A percentile compares a stretch with the other conserved stretches of the same genome.
These are phyloP conservation scores for Helenozyma baotianmanensis DNA, from an alignment of 805 yeast species.

Conservation along the genomic window DNA sequence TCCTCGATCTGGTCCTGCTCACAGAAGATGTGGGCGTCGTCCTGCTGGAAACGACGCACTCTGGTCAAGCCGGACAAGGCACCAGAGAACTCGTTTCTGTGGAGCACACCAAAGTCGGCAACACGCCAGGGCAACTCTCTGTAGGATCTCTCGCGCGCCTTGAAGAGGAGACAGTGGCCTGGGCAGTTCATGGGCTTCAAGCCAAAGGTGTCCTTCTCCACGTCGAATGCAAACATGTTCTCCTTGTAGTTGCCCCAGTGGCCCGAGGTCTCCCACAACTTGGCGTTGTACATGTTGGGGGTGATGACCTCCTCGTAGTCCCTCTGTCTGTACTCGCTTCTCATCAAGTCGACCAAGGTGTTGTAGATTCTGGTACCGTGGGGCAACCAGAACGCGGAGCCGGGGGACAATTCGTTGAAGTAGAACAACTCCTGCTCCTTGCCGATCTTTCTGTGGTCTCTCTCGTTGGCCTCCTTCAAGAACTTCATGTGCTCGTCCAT, in stretches of 20 bases:
- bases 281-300: constrained; percentile 97
- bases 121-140: constrained; percentile 98
- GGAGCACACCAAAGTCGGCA: constrained; percentile 96
- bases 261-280: constrained; percentile 97
- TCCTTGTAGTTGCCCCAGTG: constrained; percentile 98
- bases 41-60: constrained; percentile 98
- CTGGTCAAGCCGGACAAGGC: constrained; percentile 89
- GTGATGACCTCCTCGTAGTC: constrained; percentile 98
- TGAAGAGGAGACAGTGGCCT: constrained; percentile 90
- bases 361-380: constrained; percentile 98
- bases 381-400: constrained; percentile 97
- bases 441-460: constrained; percentile 96
- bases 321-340: constrained; percentile 82
- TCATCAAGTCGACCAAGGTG: constrained; percentile 72
- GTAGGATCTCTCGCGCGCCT: constrained; percentile 89
- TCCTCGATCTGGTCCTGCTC: constrained; percentile 82
- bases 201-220: constrained; percentile 93
- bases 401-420: constrained; percentile 97
- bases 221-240: constrained; percentile 94
- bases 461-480: constrained; percentile 90
- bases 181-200: constrained; percentile 94
- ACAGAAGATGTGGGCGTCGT: constrained; percentile 98
- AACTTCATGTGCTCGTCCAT: constrained; percentile 94
- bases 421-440: constrained; percentile 92
- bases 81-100: constrained; percentile 94